phyloP scores from a whole-genome alignment of 495 filamentous ascomycete genomes.

The Lasiosphaeriaceae sp. region DNA sequence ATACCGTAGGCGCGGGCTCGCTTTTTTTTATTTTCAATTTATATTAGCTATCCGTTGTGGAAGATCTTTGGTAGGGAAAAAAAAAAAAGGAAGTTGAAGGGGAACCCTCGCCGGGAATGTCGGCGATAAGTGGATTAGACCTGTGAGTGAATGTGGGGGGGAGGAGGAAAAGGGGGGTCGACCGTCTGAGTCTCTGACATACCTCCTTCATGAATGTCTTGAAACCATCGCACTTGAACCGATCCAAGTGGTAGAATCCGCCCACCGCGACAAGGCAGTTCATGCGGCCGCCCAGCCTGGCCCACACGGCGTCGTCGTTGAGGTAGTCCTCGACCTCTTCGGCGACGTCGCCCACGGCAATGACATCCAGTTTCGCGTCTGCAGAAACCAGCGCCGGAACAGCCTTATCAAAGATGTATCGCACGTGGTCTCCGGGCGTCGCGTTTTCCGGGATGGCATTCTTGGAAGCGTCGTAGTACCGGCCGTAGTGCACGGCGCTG shows the following conservation, averaged over 20 bases:
- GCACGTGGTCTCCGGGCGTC: conserved; percentile 51
- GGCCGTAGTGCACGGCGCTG: conserved; percentile 49
- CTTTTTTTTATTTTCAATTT: conserved; percentile 17
- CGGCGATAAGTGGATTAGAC: no score
- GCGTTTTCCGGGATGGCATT: conserved; percentile 58
- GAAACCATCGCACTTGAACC: conserved; percentile 38
- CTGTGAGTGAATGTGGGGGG: background rate
- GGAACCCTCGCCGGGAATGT: no score
- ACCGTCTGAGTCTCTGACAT: no score
- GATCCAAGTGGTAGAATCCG: conserved; percentile 27
- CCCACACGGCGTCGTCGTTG: conserved; percentile 47
- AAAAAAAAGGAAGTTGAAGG: no score
- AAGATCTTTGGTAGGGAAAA: no score
- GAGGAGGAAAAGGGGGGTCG: no score
- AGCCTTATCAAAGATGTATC: conserved; percentile 60
- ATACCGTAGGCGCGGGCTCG: conserved; percentile 59
- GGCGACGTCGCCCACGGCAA: conserved; percentile 59
- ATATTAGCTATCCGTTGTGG: background rate
- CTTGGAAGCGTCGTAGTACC: conserved; percentile 32
- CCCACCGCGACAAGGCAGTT: conserved; percentile 39
- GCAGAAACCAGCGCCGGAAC: conserved; percentile 41
- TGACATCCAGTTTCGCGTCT: conserved; percentile 56
- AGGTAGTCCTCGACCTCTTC: conserved; percentile 53
- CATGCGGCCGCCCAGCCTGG: conserved; percentile 32
- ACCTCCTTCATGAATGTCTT: conserved; percentile 45